Base-by-base conservation (phyloP, 2,329 filamentous ascomycete species). In the Elsinoe fawcettii region DNA sequence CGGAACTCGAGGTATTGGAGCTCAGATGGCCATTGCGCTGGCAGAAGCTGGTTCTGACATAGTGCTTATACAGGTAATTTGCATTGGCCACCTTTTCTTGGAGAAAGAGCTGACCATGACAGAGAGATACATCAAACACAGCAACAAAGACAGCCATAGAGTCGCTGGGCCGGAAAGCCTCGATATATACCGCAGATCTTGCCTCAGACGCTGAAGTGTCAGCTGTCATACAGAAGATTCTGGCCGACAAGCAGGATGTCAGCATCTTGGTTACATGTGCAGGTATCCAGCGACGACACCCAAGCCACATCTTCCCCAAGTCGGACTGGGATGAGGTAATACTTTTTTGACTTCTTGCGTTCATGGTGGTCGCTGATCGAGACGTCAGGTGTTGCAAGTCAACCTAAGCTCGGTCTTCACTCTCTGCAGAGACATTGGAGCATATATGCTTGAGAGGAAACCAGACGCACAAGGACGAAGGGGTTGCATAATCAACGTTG, bases 321-420 rank as follows among this genome's bases (percentile, higher is more conserved):
- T 60, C 64, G 11, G 65, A 68, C 18, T 67, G 65, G 54, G 64
- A 67, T 67, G 82, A 86, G 66, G 87, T 96, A 30, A 30, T 30
- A 30, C 9, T 9, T 5, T 5, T 30, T 5, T 5, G 5, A 30
- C 9, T 30, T 5, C 27, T 5, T 5, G 9, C 27, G 5, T 30
- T 30, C 5, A 9, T 30, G 9, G 27, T 30, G 9, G 9, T 30
- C 27, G 9, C 27, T 30, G 27, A 30, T 30, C 5, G 5, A 9
- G 27, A 30, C 5, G 9, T 9, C 27, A 30, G 27, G 27, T 30
- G 30, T 76, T 96, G 41, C 88, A 95, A 76, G 86, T 95, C 53
- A 96, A 96, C 73, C 82, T 95, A 43, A 86, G 81, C 66, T 80
- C 86, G 43, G 88, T 93, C 56, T 96, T 95, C 74, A 82, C 82